Base-by-base conservation (phyloP, 192 early-diverging fungal genomes). In the Backusella westeae region DNA sequence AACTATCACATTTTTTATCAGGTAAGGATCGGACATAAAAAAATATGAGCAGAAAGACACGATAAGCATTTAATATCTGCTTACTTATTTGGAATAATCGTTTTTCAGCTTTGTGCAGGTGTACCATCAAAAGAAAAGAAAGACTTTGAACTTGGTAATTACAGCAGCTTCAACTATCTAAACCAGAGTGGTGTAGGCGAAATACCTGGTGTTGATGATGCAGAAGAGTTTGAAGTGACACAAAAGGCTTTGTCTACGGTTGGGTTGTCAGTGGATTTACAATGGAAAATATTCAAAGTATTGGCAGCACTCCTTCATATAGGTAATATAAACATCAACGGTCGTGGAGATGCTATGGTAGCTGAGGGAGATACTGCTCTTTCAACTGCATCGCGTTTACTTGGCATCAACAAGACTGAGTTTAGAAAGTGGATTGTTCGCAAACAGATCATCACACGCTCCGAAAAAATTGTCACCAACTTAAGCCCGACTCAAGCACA, bases 1-100 rank as follows among this genome's bases (percentile, higher is more conserved):
- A 98, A 98, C 89, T 99, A 99, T 87, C 98, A 99, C 87, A 95
- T 99, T 79, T 99, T 99, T 83, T 99, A 99, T 86, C 98, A 99
- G 72, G 84, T 82, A 80, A 32, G 53, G 41, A 23, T 36, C 56
- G 56, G 56, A 63, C 56, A 63, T 63, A 63, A 63, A 63, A 26
- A n/a, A 63, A 26, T 6, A 38, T 19, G 15, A 34, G 9, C 42
- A 38, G 42, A 32, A 52, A 49, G 29, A 17, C 34, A 35, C 23
- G 12, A 39, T 32, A 10, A 41, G 32, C 46, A 46, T 29, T 72
- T 46, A 32, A 26, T 29, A 29, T 19, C 36, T 46, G 38, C 15
- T 17, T 53, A 39, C 46, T 34, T 23, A 26, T 34, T 39, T 44
- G 63, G 4, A 7, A 66, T 17, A 44, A 17, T 44, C 19, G 12